These are phyloP conservation scores for Solanum virginianum DNA, from an alignment of 257 asterid species.

Conservation along the genomic window DNA sequence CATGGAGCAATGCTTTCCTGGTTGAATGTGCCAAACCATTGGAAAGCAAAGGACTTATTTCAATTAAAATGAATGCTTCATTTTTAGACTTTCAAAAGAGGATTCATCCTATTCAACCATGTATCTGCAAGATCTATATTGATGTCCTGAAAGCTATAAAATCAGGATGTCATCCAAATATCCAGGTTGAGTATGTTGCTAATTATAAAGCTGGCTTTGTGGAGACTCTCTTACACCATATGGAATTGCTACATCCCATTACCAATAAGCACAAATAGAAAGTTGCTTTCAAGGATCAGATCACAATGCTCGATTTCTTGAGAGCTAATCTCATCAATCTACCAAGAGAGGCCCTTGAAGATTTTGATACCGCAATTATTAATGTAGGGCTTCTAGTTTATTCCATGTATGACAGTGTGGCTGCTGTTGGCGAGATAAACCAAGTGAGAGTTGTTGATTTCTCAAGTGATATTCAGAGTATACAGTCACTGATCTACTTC, in stretches of 20 bases:
- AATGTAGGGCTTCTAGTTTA: not conserved
- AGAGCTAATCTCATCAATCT: not conserved
- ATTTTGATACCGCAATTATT: not conserved
- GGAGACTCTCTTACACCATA: not conserved
- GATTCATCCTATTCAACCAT: not conserved
- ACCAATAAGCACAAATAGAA: too few relatives aligned
- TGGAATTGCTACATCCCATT: not conserved
- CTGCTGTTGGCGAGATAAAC: too few relatives aligned
- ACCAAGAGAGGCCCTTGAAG: not conserved
- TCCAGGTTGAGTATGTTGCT: too few relatives aligned
- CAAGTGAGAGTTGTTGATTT: not conserved
- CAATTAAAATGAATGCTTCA: not conserved
- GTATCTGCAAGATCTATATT: not conserved
- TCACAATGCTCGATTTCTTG: not conserved
- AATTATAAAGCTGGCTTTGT: not conserved
- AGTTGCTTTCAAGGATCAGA: not conserved
- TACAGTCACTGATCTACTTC: not conserved
- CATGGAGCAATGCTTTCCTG: not conserved
- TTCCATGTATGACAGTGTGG: not conserved
- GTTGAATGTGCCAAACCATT: not conserved
- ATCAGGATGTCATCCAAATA: not conserved
- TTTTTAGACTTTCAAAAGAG: not conserved
- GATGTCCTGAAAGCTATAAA: not conserved
- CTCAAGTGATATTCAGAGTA: not conserved
- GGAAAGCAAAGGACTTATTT: too few relatives aligned